Base-by-base conservation (phyloP, 1,139 yeast genomes). In the Wickerhamomyces sp. region DNA sequence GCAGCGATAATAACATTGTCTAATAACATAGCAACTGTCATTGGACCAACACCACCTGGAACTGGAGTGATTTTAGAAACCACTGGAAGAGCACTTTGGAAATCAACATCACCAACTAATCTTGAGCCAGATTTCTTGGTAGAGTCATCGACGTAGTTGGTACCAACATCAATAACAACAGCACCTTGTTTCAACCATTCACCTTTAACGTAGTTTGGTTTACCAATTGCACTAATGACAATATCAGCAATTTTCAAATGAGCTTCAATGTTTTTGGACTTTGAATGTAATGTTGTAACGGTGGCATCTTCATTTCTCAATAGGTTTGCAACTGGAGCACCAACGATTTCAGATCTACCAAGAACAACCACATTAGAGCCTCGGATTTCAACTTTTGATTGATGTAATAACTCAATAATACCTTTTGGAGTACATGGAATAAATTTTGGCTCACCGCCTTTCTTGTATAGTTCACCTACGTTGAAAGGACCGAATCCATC, bases 11-110 rank as follows among this genome's bases (percentile, higher is more conserved):
- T 78, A 32, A 91, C 96, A 64, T 93, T 93, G 62, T 86, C 86
- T 66, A 91, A 79, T 49, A 93, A 78, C 86, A 90, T 88, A 43
- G 98, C 98, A 44, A 93, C 98, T 11, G 99, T 93, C 98, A 93
- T 93, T 59, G 99, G 99, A 44, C 99, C 99, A 50, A 93, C 99
- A 56, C 99, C 99, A 63, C 99, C 99, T 43, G 99, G 99, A 48
- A 93, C 99, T 30, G 99, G 99, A 27, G 99, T 93, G 62, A 93
- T 78, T 61, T 76, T 74, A 34, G 84, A 74, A 31, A 95, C 96
- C 50, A 76, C 79, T 46, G 77, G 71, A 42, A 75, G 62, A 46
- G 89, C 89, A 27, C 80, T 69, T 43, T 74, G 83, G 59, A 78
- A 90, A 54, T 91, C 96, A 50, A 91, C 96, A 63, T 93, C 99